Base-by-base conservation (phyloP, 2,329 filamentous ascomycete genomes). In the Talaromyces funiculosus region DNA sequence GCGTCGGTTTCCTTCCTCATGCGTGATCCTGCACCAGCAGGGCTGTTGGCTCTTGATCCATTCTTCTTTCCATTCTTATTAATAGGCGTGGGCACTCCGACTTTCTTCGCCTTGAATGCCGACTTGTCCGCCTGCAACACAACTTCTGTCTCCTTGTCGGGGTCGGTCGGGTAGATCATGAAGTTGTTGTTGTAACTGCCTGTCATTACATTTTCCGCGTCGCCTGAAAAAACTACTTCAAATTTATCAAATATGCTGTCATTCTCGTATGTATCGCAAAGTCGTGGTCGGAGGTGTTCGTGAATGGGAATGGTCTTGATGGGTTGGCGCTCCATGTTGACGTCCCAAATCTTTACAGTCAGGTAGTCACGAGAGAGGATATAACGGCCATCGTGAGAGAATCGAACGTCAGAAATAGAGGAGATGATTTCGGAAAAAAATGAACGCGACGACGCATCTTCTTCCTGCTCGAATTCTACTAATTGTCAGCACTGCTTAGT, bases 111-210 rank as follows among this genome's bases (percentile, higher is more conserved):
- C 80, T 99, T 99, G 86, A 99, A 99, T 10, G 94, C 94, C 60
- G 92, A 96, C 81, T 99, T 99, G 75, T 99, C 94, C 40, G 94
- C 94, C 76, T 99, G 94, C 61, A 99, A 81, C 51, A 99, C 94
- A 53, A 99, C 92, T 76, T 99, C 94, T 3, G 93, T 93, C 73
- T 99, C 94, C 79, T 95, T 95, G 67, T 93, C 90, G 6, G 92
- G 90, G 70, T 97, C 93, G 26, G 92, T 94, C 4, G 94, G 94
- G 75, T 97, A 99, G 72, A 99, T 99, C 94, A 99, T 99, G 82
- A 99, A 97, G 80, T 99, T 99, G 81, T 99, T 99, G 84, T 99
- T 99, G 82, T 99, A 99, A 73, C 92, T 97, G 68, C 94, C 94
- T 5, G 94, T 99, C 94, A 99, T 99, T 66, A 97, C 94, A 69